A percentile compares a stretch with the other conserved stretches of the same genome.
phyloP scores from a whole-genome alignment of 352 stramenopile species.

The Aphanomyces cochlioides region DNA sequence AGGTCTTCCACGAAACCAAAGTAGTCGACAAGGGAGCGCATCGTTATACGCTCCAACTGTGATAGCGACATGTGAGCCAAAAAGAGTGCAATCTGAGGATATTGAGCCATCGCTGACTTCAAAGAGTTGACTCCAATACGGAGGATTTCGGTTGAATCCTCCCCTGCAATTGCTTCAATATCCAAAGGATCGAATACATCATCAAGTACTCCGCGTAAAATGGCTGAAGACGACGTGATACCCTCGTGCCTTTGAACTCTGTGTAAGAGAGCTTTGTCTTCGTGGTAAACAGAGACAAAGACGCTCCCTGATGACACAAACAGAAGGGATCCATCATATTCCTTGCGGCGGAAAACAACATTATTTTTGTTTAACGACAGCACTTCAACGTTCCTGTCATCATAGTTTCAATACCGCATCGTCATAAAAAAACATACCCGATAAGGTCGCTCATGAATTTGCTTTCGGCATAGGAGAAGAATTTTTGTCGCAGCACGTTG shows the following conservation, averaged over 20 bases:
- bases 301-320: slow-evolving; percentile 59
- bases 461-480: slow-evolving; percentile 18
- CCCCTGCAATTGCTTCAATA: slow-evolving; percentile 48
- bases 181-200: slow-evolving; percentile 32
- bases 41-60: slow-evolving; percentile 80
- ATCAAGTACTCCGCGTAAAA: slow-evolving; percentile 56
- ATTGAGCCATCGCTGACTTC: slow-evolving; percentile 46
- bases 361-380: slow-evolving; percentile 46
- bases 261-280: slow-evolving; percentile 50
- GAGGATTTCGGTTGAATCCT: slow-evolving; percentile 58
- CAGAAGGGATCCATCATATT: slow-evolving; percentile 74
- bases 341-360: slow-evolving; percentile 51
- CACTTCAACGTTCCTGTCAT: slow-evolving; percentile 51
- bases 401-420: background rate
- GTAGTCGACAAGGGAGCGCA: slow-evolving; percentile 74
- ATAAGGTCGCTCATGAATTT: slow-evolving; percentile 27
- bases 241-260: slow-evolving; percentile 55
- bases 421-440: slow-evolving; percentile 1
- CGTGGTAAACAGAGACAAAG: slow-evolving; percentile 54
- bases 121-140: slow-evolving; percentile 55
- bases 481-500: slow-evolving; percentile 19
- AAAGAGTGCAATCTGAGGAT: slow-evolving; percentile 71
- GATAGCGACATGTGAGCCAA: slow-evolving; percentile 66
- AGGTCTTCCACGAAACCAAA: slow-evolving; percentile 60
- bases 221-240: slow-evolving; percentile 60